These are phyloP conservation scores for Cystobasidiopsis lactophilus DNA, from an alignment of 768 basidiomycete species.

Conservation along the genomic window DNA sequence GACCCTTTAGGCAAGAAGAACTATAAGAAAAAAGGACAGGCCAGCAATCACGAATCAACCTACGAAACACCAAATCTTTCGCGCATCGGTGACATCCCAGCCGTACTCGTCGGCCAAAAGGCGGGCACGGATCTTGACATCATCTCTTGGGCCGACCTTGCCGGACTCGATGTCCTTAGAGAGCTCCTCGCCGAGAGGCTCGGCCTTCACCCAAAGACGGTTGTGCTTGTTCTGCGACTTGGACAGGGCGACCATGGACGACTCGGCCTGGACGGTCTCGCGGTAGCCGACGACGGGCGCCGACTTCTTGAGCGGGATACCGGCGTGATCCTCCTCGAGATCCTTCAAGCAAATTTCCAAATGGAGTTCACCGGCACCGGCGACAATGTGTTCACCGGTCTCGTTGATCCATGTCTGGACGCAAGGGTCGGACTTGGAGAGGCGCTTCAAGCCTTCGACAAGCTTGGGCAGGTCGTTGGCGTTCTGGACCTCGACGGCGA, in stretches of 20 bases:
- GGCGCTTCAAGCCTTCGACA: constrained; percentile 98
- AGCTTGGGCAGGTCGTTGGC: constrained; percentile 96
- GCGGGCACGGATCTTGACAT: constrained; percentile 92
- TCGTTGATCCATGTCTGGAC: constrained; percentile 85
- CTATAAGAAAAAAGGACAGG: not conserved
- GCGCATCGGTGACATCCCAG: constrained; percentile 97
- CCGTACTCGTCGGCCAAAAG: constrained; percentile 84
- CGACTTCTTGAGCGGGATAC: constrained; percentile 94
- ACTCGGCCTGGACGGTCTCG: constrained; percentile 92
- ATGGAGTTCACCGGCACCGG: constrained; percentile 96
- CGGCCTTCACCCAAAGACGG: constrained; percentile 79
- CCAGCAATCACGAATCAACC: not conserved
- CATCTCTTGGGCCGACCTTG: constrained; percentile 69
- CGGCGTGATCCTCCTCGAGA: constrained; percentile 97
- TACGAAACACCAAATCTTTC: constrained; percentile 95
- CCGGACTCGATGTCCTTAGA: constrained; percentile 78
- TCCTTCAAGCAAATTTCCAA: constrained; percentile 99
- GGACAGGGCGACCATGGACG: constrained; percentile 81
- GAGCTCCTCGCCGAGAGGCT: constrained; percentile 84
- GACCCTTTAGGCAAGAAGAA: constrained; percentile 33
- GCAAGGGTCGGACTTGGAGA: constrained; percentile 98
- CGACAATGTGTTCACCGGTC: constrained; percentile 93
- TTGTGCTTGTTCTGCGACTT: constrained; percentile 99
- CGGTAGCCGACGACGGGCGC: constrained; percentile 83
- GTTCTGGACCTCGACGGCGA: constrained; percentile 99